Percentiles rank a stretch among this genome's conserved stretches.
phyloP scores from a whole-genome alignment of 768 basidiomycete species.

The Suillus plorans region DNA sequence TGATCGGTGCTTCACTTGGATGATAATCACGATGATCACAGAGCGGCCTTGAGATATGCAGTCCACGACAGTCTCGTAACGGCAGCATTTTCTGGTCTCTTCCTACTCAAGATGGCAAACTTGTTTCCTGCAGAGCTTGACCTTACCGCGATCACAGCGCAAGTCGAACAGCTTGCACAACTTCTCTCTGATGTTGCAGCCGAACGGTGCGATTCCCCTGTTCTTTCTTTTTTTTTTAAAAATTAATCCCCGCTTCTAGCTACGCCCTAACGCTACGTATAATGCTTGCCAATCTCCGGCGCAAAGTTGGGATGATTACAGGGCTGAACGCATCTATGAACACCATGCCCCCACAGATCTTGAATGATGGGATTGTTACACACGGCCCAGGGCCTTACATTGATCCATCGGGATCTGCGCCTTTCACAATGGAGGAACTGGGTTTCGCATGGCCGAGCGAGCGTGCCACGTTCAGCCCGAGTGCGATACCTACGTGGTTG shows the following conservation, averaged over 20 bases:
- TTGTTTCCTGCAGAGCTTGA: conserved; percentile 88
- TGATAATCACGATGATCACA: conserved; percentile 27
- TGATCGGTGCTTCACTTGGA: not conserved
- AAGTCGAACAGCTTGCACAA: conserved; percentile 90
- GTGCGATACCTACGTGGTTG: conserved; percentile 86
- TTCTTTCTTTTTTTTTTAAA: not conserved
- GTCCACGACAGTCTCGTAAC: conserved; percentile 93
- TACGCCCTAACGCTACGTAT: conserved; percentile 90
- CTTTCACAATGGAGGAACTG: conserved; percentile 84
- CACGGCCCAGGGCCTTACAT: conserved; percentile 40
- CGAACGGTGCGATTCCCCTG: conserved; percentile 57
- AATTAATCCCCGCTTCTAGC: conserved; percentile 33
- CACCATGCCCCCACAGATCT: conserved; percentile 49
- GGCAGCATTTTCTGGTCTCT: conserved; percentile 87
- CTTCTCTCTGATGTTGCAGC: conserved; percentile 91
- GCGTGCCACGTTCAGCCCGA: conserved; percentile 69
- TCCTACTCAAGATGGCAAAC: conserved; percentile 92
- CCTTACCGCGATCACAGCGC: conserved; percentile 67
- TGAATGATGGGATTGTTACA: conserved; percentile 56
- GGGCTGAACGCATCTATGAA: conserved; percentile 49
- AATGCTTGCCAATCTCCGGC: conserved; percentile 89
- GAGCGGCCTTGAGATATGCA: conserved; percentile 87
- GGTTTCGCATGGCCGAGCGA: conserved; percentile 73
- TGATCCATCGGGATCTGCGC: conserved; percentile 53
- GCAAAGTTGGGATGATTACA: conserved; percentile 73